These are phyloP conservation scores for Nitzschia sp. DNA, from an alignment of 108 stramenopile genomes.

Conservation along the genomic window DNA sequence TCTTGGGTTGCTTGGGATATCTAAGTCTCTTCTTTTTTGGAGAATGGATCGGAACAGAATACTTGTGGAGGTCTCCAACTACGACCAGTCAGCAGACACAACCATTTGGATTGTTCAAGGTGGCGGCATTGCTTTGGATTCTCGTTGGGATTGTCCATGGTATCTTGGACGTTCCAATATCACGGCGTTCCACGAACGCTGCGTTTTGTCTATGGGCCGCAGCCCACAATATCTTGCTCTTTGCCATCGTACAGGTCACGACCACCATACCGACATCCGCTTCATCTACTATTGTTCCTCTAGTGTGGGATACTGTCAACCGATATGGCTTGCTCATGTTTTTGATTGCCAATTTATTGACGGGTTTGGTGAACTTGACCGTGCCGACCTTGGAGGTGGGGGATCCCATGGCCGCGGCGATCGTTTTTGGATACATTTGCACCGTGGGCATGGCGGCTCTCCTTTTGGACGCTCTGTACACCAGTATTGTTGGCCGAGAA, in stretches of 20 bases:
- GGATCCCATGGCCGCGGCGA: conserved; percentile 50
- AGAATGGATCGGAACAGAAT: conserved; percentile 60
- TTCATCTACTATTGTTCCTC: conserved; percentile 37
- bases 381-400: conserved; percentile 75
- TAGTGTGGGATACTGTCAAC: conserved; percentile 65
- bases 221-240: conserved; percentile 60
- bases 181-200: conserved; percentile 79
- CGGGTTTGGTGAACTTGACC: conserved; percentile 85
- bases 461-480: conserved; percentile 1
- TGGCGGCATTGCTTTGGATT: conserved; percentile 38
- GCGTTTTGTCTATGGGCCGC: conserved; percentile 73
- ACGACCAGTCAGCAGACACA: background rate
- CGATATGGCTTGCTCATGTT: conserved; percentile 83
- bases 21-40: conserved; percentile 58
- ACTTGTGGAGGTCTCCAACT: conserved; percentile 28
- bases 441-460: conserved; percentile 46
- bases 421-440: conserved; percentile 62
- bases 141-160: conserved; percentile 26
- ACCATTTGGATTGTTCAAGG: background rate
- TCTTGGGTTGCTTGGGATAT: conserved; percentile 83
- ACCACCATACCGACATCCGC: background rate
- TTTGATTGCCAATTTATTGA: conserved; percentile 84
- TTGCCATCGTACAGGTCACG: conserved; percentile 21
- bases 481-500: background rate
- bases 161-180: conserved; percentile 51